Percentiles rank a stretch among this genome's conserved stretches.
Evolutionary conservation across 2,329 filamentous ascomycete genomes (phyloP).

Genomic region (Didymella lethalis): DNA sequence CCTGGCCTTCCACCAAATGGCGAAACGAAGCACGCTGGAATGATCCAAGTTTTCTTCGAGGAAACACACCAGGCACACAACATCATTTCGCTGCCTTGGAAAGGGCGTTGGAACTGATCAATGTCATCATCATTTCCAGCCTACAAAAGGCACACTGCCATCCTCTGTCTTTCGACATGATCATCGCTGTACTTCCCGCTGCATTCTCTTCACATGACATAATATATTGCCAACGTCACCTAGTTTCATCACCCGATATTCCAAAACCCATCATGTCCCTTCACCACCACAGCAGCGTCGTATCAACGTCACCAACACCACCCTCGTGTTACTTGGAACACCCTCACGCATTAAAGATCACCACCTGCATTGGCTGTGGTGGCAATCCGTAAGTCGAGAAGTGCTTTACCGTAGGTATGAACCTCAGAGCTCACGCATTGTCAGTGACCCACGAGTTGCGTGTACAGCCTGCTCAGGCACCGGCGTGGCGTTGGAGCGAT

Average conservation of each 20-base stretch:
- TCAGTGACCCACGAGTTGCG: slow-evolving; percentile 9
- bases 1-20: not conserved
- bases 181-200: not conserved
- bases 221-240: not conserved
- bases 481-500: slow-evolving; percentile 7
- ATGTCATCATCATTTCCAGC: not conserved
- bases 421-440: not conserved
- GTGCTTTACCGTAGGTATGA: not conserved
- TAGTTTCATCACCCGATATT: not conserved
- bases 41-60: not conserved
- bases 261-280: not conserved
- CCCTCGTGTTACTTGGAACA: slow-evolving; percentile 14
- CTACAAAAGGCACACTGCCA: not conserved
- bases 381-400: slow-evolving; percentile 14
- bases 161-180: not conserved
- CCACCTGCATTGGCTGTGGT: slow-evolving; percentile 14
- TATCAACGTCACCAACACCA: not conserved
- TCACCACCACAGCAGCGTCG: not conserved
- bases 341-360: slow-evolving; percentile 13
- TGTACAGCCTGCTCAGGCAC: slow-evolving; percentile 11
- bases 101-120: not conserved
- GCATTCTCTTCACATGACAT: not conserved
- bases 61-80: not conserved
- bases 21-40: not conserved
- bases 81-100: not conserved